Evolutionary conservation across 2,329 filamentous ascomycete genomes (phyloP), one percentile per base, ranked within the genome.

Genomic region (Polytolypa hystricis): DNA sequence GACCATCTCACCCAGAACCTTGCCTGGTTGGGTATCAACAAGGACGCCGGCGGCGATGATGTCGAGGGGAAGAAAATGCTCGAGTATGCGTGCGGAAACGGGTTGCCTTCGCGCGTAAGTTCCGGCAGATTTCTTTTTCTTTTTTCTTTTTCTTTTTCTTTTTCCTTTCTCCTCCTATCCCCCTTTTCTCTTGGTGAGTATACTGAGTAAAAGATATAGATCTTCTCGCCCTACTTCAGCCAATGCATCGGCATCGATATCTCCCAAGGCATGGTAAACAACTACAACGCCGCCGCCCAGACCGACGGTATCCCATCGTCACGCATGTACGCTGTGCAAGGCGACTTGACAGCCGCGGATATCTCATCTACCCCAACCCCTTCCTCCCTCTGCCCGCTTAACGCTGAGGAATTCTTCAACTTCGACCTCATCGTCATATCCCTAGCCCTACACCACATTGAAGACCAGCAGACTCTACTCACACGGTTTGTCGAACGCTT

Each of bases 11-110:
- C 41, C n/a, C 32, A 40, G 12, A 42, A 45, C 28, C 26, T 42
- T 5, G n/a, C 38, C 8, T 46, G 44, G 44, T 31, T 44, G 20
- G 42, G 40, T 18, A 38, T 42, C 18, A 30, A 35, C 8, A 6
- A 38, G 10, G 30, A 34, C 21, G 12, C 25, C 12, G 18, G 19
- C 10, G 12, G 26, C 6, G 11, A 12, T 14, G 23, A 30, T 18
- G 7, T 2, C 10, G 16, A 8, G 8, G 26, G 20, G 28, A 33
- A n/a, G 21, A 47, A 45, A 37, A 41, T 47, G 33, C 40, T 47
- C 9, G 44, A 47, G 15, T 47, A 40, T 31, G 44, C 44, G 9
- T 47, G 44, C 25, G 44, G 44, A 14, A 36, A 45, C 16, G 44
- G 44, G 6, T 39, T 44, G 14, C 25, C 43, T 15, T 42, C 42